A percentile compares a stretch with the other conserved stretches of the same genome.
Conservation (phyloP, 2,329 filamentous ascomycete species). For the Gyromitra esculenta region DNA sequence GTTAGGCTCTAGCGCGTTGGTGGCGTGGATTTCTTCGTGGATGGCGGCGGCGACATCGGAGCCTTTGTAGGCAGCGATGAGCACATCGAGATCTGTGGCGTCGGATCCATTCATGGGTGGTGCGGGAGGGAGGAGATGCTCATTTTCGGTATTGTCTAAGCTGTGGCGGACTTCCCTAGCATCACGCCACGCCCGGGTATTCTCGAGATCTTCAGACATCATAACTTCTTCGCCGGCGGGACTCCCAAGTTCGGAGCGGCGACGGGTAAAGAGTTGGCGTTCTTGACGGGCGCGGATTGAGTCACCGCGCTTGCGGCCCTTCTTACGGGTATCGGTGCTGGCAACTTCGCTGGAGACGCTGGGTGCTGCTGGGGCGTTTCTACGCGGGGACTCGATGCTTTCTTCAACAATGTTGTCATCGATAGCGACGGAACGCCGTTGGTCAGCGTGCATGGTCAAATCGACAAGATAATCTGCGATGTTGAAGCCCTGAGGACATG, state of each 20-base stretch:
- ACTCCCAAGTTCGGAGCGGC: slow-evolving; percentile 62
- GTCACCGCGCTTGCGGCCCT: slow-evolving; percentile 72
- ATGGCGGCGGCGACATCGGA: slow-evolving; percentile 81
- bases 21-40: slow-evolving; percentile 79
- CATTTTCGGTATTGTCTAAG: slow-evolving; percentile 58
- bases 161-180: slow-evolving; percentile 36
- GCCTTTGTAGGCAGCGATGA: slow-evolving; percentile 77
- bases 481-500: slow-evolving; percentile 95
- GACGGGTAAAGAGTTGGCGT: slow-evolving; percentile 86
- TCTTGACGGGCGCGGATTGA: slow-evolving; percentile 89
- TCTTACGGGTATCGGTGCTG: slow-evolving; percentile 72
- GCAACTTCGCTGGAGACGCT: slow-evolving; percentile 70
- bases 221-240: slow-evolving; percentile 69
- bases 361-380: slow-evolving; percentile 82
- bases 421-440: slow-evolving; percentile 66
- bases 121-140: slow-evolving; percentile 67
- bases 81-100: slow-evolving; percentile 80
- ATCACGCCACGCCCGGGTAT: slow-evolving; percentile 54
- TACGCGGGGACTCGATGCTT: slow-evolving; percentile 64
- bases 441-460: slow-evolving; percentile 92
- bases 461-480: slow-evolving; percentile 98
- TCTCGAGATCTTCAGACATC: slow-evolving; percentile 65
- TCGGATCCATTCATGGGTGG: slow-evolving; percentile 58
- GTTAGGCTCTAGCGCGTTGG: slow-evolving; percentile 71
- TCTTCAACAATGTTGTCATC: slow-evolving; percentile 71